Base-by-base conservation (phyloP, 73 alveolate genomes). In the Uronychia binucleata region DNA sequence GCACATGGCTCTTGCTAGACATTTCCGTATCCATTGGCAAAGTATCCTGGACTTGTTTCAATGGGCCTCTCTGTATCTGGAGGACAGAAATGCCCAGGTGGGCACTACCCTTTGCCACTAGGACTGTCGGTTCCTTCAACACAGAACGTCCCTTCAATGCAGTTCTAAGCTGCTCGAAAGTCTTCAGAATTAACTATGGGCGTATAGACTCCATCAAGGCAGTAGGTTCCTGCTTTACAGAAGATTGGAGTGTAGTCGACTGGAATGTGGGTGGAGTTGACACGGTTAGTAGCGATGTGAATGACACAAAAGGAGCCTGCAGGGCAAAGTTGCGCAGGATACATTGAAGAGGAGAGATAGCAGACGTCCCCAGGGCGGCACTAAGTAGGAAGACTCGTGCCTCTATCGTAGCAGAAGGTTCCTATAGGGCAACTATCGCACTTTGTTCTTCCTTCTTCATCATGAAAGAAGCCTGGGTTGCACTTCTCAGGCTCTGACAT, bases 341-440 rank as follows among this genome's bases (percentile, higher is more conserved):
- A 80, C 34, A 92, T 87, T 46, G 91, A 87, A n/a, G 94, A 93
- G 26, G 75, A 82, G 59, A 77, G 85, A 60, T 90, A 78, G 86
- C 98, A 95, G 0, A 92, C 89, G 76, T 91, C 81, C 0, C 98
- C 98, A 1, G 98, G 95, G n/a, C 91, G 87, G 58, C 98, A 95
- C 75, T 83, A 58, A 34, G 78, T 67, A 31, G 95, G 97, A 0
- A 25, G 31, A 0, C 59, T 27, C 26, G 85, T 81, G 26, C 93
- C 92, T 30, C 28, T 75, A 33, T 82, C 77, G 0, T 77, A 81
- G 76, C 98, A 95, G 57, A 79, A 82, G 0, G 94, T 81, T 57
- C 98, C 98, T 0, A 84, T 82, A 28, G 92, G 90, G 67, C 98
- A 95, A 1, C 80, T 80, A 0, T 67, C 32, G 34, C 97, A 90